Conservation (phyloP, 176 grass and related monocot species). For the Dendrocalamus sinicus region DNA sequence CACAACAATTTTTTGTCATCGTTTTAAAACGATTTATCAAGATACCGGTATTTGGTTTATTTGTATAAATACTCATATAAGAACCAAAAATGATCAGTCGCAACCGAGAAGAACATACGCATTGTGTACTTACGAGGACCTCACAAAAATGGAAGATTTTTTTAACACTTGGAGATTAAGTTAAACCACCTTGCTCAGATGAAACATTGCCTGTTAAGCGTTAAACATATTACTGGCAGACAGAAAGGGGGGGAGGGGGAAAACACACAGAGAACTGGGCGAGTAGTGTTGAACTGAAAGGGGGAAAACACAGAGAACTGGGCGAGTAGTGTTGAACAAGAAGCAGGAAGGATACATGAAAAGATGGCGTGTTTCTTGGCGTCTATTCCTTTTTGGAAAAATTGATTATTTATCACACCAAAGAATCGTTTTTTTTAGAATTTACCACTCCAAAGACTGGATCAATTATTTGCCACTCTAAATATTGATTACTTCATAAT, state of each 20-base stretch:
- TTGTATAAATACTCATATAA: too few relatives aligned
- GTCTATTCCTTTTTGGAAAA: slow-evolving; percentile 19
- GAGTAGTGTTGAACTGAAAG: neutral
- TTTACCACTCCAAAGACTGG: too few relatives aligned
- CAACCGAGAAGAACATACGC: too few relatives aligned
- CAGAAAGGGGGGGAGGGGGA: too few relatives aligned
- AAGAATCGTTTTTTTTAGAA: too few relatives aligned
- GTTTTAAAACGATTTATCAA: too few relatives aligned
- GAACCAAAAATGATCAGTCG: rapidly evolving
- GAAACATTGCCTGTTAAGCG: neutral
- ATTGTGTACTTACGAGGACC: too few relatives aligned
- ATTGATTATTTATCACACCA: too few relatives aligned
- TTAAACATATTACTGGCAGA: neutral
- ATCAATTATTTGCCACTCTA: too few relatives aligned
- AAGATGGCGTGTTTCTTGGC: slow-evolving; percentile 42
- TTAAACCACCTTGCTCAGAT: neutral
- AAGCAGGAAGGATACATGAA: slow-evolving; percentile 36
- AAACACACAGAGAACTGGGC: neutral
- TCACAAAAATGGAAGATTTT: neutral
- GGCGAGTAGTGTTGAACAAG: neutral
- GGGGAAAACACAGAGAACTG: neutral
- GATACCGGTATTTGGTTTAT: too few relatives aligned
- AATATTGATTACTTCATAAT: too few relatives aligned
- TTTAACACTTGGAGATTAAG: neutral
- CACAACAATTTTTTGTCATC: too few relatives aligned